Evolutionary conservation across 1,284 basidiomycete genomes (phyloP), one percentile per base, ranked within the genome.

Genomic region (Thelephora terrestris): DNA sequence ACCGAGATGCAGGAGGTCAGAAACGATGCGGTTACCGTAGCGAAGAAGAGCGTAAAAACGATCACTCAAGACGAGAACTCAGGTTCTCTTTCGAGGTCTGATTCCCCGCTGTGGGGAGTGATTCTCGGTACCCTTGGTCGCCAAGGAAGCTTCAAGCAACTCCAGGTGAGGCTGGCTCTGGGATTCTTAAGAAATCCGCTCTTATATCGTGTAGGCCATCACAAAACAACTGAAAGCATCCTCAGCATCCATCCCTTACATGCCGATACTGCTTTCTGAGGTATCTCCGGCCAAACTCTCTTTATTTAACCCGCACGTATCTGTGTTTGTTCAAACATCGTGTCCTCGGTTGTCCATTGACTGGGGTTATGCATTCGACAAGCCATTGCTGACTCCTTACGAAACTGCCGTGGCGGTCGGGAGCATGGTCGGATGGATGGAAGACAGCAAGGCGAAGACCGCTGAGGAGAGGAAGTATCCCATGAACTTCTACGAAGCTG

Each of bases 301-400:
- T 1, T 71, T 98, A 3, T 91, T 99, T 63, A 75, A 79, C 43
- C 75, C 79, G 1, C 75, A 91, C 55, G 76, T 98, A 50, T 81
- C 86, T 4, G 83, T 87, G 0, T 97, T 97, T 61, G 81, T 98
- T 18, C 95, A 98, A 64, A 98, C 95, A 1, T 91, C 91, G 0
- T 98, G 95, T 67, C 95, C 95, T 2, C 79, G 95, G 14, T 68
- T 99, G 45, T 94, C 91, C 6, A 99, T 99, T 52, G 96, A 99
- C 63, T 99, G 96, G 96, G 93, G 93, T 2, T 93, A 93, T 60
- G 95, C 95, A 0, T 99, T 99, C 67, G 73, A 85, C 46, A 75
- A 78, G 25, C 96, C 96, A 0, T 70, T 99, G 42, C 69, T 99
- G 24, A 95, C 84, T 56, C 93, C 95, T 0, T 99, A 98, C 63